Evolutionary conservation across 768 basidiomycete genomes (phyloP).

Genomic region (Scleroderma bovista): DNA sequence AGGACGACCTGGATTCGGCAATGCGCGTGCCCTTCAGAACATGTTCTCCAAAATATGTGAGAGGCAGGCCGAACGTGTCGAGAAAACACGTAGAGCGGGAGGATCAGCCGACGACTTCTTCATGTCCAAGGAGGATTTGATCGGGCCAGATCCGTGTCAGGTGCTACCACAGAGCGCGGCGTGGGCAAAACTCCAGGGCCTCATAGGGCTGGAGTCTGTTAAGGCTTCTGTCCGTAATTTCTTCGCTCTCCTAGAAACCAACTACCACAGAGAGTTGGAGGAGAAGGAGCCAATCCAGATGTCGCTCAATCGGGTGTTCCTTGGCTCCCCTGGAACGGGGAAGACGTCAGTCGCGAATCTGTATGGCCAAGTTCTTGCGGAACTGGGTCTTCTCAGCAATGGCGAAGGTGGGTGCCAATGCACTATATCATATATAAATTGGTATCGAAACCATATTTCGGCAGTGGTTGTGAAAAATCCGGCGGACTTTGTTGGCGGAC

Average conservation of each 20-base stretch:
- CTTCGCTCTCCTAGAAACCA: conserved; percentile 41
- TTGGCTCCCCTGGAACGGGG: conserved; percentile 66
- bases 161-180: conserved; percentile 41
- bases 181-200: conserved; percentile 45
- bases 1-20: conserved; percentile 57
- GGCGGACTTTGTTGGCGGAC: conserved; percentile 58
- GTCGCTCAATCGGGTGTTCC: conserved; percentile 59
- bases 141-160: conserved; percentile 57
- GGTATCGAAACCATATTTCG: neutral
- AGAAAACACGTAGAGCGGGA: conserved; percentile 36
- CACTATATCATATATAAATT: neutral
- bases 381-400: conserved; percentile 61
- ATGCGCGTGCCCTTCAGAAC: conserved; percentile 56
- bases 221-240: conserved; percentile 49
- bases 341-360: conserved; percentile 67
- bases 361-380: conserved; percentile 58
- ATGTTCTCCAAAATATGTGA: conserved; percentile 41
- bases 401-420: conserved; percentile 51
- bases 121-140: conserved; percentile 49
- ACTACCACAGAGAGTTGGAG: conserved; percentile 54
- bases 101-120: conserved; percentile 43
- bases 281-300: conserved; percentile 49
- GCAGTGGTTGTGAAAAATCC: conserved; percentile 65
- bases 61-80: conserved; percentile 50
- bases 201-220: conserved; percentile 53